Evolutionary conservation across 2,329 filamentous ascomycete genomes (phyloP).

Genomic region (Mollisia scopiformis): DNA sequence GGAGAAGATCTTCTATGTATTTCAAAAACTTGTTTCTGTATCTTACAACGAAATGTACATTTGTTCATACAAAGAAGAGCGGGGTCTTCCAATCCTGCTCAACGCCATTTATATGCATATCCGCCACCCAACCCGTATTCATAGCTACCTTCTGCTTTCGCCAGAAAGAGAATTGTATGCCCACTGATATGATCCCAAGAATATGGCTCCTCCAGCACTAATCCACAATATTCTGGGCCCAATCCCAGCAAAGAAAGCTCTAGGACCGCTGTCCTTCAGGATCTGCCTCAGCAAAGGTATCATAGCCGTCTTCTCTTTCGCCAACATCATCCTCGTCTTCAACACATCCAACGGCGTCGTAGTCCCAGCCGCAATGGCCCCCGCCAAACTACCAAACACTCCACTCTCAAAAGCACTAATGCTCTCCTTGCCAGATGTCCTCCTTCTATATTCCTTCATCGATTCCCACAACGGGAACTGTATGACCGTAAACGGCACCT

Average conservation of each 20-base stretch:
- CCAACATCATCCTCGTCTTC: conserved; percentile 96
- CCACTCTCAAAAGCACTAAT: conserved; percentile 79
- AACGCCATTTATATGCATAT: conserved; percentile 24
- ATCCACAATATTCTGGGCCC: conserved; percentile 94
- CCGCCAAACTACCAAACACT: conserved; percentile 80
- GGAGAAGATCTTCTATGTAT: neutral
- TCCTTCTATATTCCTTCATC: conserved; percentile 74
- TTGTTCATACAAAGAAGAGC: conserved; percentile 2
- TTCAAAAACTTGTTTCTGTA: too few species aligned
- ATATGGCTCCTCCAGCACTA: conserved; percentile 90
- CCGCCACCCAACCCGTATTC: neutral
- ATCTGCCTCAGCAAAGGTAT: conserved; percentile 65
- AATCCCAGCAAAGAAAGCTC: conserved; percentile 74
- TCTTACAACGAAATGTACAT: neutral
- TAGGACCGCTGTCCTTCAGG: conserved; percentile 62
- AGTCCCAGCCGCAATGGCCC: conserved; percentile 81
- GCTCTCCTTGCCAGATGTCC: conserved; percentile 44
- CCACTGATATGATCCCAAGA: conserved; percentile 92
- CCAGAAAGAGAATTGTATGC: conserved; percentile 69
- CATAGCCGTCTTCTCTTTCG: conserved; percentile 66
- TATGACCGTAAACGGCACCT: conserved; percentile 96
- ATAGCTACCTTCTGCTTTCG: conserved; percentile 4
- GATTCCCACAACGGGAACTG: conserved; percentile 98
- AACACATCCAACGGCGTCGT: conserved; percentile 96
- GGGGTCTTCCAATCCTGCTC: neutral